Conservation (phyloP, 2,329 filamentous ascomycete genomes). For the Claviceps maximensis region DNA sequence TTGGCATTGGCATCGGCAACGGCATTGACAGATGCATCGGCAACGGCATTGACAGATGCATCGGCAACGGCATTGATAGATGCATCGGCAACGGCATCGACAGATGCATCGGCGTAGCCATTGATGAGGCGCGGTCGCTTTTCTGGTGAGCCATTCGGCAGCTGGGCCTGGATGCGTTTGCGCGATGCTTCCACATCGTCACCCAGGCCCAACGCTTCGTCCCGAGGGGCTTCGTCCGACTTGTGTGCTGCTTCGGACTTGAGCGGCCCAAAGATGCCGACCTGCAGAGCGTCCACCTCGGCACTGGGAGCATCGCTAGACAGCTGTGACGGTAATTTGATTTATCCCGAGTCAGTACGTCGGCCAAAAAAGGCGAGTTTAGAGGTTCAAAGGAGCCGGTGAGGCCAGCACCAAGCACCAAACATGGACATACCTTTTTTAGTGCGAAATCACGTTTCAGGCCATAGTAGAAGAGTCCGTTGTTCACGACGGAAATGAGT, state of each 20-base stretch:
- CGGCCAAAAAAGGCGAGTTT: not conserved
- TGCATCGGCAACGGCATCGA: not conserved
- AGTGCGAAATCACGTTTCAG: constrained; percentile 42
- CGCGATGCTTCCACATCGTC: constrained; percentile 30
- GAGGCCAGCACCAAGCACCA: constrained; percentile 7
- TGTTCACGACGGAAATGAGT: constrained; percentile 49
- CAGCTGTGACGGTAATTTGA: constrained; percentile 26
- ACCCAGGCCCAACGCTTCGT: constrained; percentile 21
- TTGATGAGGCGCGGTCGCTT: constrained; percentile 50
- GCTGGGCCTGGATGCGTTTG: constrained; percentile 33
- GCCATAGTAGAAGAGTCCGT: constrained; percentile 47
- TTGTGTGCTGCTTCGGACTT: constrained; percentile 30
- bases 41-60: constrained; percentile 15
- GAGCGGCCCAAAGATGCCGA: constrained; percentile 45
- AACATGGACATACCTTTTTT: constrained; percentile 29
- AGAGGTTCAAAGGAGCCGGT: not conserved
- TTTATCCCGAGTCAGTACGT: not conserved
- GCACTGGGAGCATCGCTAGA: constrained; percentile 30
- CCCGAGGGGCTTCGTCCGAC: constrained; percentile 23
- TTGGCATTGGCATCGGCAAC: constrained; percentile 9
- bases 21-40: constrained; percentile 9
- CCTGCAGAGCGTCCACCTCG: constrained; percentile 32
- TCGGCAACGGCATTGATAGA: constrained; percentile 10
- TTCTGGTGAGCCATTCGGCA: constrained; percentile 41
- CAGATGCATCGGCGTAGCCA: constrained; percentile 44